Evolutionary conservation across 2,329 filamentous ascomycete genomes (phyloP).

Genomic region (Cladosporium sp.): DNA sequence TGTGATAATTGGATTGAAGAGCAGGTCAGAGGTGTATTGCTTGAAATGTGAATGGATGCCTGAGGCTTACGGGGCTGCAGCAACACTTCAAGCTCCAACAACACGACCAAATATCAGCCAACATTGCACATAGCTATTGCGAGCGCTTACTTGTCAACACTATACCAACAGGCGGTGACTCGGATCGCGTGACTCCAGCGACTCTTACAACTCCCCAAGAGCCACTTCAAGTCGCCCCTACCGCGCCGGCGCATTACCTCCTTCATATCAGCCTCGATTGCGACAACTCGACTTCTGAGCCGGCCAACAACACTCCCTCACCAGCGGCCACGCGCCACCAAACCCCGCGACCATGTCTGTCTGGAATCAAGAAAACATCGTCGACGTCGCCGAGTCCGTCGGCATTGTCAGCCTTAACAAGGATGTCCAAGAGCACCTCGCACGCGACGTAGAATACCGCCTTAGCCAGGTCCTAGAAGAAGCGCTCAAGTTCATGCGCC

Average conservation of each 20-base stretch:
- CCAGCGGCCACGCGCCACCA: constrained; percentile 1
- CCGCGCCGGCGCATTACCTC: background rate
- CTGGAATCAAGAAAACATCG: constrained; percentile 96
- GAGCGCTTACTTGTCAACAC: background rate
- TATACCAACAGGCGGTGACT: background rate
- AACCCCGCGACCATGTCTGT: constrained; percentile 57
- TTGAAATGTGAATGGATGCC: background rate
- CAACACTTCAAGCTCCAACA: constrained; percentile 2
- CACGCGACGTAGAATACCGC: constrained; percentile 93
- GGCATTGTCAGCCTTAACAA: constrained; percentile 80
- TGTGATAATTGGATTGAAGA: background rate
- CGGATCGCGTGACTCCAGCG: background rate
- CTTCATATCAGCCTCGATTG: background rate
- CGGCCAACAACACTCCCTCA: background rate
- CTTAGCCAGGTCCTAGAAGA: constrained; percentile 92
- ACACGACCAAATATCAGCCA: background rate
- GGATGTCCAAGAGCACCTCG: constrained; percentile 82
- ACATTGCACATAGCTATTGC: background rate
- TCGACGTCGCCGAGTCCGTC: constrained; percentile 93
- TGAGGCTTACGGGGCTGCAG: background rate
- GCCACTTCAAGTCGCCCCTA: background rate
- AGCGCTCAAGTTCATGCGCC: constrained; percentile 93
- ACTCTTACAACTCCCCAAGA: background rate
- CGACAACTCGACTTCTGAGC: constrained; percentile 9
- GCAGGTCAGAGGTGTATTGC: background rate